phyloP scores from a whole-genome alignment of 495 filamentous ascomycete genomes.

The Rusavskia elegans region DNA sequence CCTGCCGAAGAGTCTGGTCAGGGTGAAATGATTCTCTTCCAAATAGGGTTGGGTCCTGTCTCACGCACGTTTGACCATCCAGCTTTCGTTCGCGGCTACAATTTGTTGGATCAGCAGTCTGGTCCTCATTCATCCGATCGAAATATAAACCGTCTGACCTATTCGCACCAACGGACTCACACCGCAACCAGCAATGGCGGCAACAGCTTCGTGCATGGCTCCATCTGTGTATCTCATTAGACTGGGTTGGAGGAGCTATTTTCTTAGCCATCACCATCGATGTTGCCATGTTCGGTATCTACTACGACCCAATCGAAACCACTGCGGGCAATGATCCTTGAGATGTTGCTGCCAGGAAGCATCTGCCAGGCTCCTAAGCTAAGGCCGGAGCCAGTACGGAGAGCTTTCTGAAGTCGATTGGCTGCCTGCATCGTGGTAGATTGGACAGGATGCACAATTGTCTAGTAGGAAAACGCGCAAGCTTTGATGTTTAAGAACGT shows the following conservation, averaged over 20 bases:
- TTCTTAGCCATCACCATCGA: constrained; percentile 36
- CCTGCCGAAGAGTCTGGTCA: constrained; percentile 23
- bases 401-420: constrained; percentile 44
- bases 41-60: neutral
- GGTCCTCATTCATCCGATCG: too few relatives aligned
- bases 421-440: constrained; percentile 40
- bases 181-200: constrained; percentile 49
- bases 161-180: constrained; percentile 53
- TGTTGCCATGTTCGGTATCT: constrained; percentile 66
- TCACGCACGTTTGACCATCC: constrained; percentile 49
- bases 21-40: neutral
- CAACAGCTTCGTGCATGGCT: constrained; percentile 72
- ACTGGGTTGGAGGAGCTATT: neutral
- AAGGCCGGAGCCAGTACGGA: constrained; percentile 36
- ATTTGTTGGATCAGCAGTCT: too few relatives aligned
- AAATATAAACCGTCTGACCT: neutral
- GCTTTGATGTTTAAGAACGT: too few relatives aligned
- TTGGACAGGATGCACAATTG: neutral
- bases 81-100: constrained; percentile 41
- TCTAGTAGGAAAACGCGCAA: too few relatives aligned
- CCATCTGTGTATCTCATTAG: constrained; percentile 40
- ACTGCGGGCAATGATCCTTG: constrained; percentile 48
- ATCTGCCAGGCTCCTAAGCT: constrained; percentile 60
- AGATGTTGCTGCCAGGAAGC: constrained; percentile 55
- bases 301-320: constrained; percentile 63